These are phyloP conservation scores for Aspergillus quadrilineatus DNA, from an alignment of 2,329 filamentous ascomycete genomes.

Conservation along the genomic window DNA sequence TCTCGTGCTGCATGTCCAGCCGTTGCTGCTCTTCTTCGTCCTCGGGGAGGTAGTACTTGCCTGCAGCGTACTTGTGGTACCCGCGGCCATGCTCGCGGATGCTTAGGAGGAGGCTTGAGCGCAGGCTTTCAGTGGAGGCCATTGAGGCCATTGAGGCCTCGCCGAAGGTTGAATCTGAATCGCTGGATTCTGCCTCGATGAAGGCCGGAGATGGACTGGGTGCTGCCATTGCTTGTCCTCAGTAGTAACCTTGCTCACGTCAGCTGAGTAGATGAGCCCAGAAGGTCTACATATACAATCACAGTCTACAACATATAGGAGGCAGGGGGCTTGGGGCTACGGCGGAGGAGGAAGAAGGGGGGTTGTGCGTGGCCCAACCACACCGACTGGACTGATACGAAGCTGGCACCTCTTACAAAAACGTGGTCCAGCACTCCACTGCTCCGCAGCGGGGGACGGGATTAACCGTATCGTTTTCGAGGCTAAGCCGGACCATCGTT, in stretches of 20 bases:
- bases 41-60: slow-evolving; percentile 31
- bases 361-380: too few species aligned
- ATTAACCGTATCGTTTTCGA: neutral
- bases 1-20: slow-evolving; percentile 26
- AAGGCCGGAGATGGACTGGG: too few species aligned
- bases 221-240: too few species aligned
- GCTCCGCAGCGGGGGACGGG: neutral
- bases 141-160: neutral
- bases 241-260: too few species aligned
- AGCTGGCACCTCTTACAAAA: too few species aligned
- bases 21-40: slow-evolving; percentile 36
- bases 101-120: slow-evolving; percentile 33
- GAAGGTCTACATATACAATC: too few species aligned
- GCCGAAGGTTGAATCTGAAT: neutral
- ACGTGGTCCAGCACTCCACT: neutral
- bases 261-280: too few species aligned
- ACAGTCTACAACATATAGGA: too few species aligned
- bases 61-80: slow-evolving; percentile 32
- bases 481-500: neutral
- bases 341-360: too few species aligned
- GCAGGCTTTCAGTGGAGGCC: slow-evolving; percentile 21
- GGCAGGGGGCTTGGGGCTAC: too few species aligned
- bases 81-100: slow-evolving; percentile 42
- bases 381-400: too few species aligned
- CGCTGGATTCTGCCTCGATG: slow-evolving; percentile 1